Evolutionary conservation across 2,329 filamentous ascomycete species (phyloP), one percentile per base, ranked within the genome.

Genomic region (Claviceps pazoutovae): DNA sequence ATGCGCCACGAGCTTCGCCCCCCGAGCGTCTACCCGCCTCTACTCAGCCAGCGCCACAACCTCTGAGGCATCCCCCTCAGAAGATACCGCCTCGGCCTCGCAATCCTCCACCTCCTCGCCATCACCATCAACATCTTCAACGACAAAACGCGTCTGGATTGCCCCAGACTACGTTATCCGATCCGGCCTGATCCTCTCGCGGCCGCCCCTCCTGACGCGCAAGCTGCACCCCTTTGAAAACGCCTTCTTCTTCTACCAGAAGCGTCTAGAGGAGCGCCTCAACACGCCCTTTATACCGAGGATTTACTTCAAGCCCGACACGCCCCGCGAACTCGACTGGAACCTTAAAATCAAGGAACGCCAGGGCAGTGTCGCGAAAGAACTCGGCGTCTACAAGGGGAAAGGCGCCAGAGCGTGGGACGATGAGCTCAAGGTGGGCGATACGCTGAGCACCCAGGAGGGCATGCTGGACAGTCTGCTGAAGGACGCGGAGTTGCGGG

Each of bases 161-260:
- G 30, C 30, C 30, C 30, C 30, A 11, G 30, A 30, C 50, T 78
- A 78, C 68, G 68, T 71, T 57, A 72, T 82, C 64, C 73, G 71
- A 53, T 74, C 76, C 53, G 86, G 88, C 57, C 76, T 96, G 54
- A 80, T 97, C 59, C 81, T 98, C 56, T 93, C 89, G 46, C 88
- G 93, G 30, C 81, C 93, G 47, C 93, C 93, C 6, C 74, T 94
- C 54, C 76, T 98, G 61, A 97, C 93, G 26, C 84, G 86, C 58
- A 76, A 84, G 55, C 82, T 91, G 51, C 86, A 86, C 37, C 76
- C 87, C 13, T 97, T 98, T 69, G 93, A 98, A 69, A 86, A 88
- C 64, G 78, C 91, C 57, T 97, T 85, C 71, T 95, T 85, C 75
- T 89, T 98, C 66, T 98, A 98, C 73, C 93, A 98, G 72, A 91